These are phyloP conservation scores for Athelia sp. DNA, from an alignment of 1,284 basidiomycete genomes.

Conservation along the genomic window DNA sequence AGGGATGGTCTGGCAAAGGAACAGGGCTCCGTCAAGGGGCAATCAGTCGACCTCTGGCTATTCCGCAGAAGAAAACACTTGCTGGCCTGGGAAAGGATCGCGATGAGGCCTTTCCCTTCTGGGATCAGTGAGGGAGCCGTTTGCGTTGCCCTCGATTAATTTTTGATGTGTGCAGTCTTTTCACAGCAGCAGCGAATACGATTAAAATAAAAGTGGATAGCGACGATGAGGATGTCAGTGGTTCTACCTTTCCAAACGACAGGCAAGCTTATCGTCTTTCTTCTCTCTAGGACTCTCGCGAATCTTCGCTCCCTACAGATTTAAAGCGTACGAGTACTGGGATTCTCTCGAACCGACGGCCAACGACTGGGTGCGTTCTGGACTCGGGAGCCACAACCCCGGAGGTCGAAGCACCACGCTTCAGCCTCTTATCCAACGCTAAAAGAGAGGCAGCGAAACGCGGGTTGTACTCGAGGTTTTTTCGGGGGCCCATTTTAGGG, in stretches of 20 bases:
- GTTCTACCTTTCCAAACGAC: constrained; percentile 10
- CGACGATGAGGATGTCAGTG: constrained; percentile 42
- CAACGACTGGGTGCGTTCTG: constrained; percentile 43
- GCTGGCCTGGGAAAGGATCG: constrained; percentile 85
- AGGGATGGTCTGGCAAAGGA: constrained; percentile 87
- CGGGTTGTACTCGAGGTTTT: constrained; percentile 76
- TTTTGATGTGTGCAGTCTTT: constrained; percentile 48
- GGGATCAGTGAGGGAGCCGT: constrained; percentile 84
- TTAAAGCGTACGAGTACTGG: constrained; percentile 67
- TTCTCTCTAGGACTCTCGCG: constrained; percentile 20
- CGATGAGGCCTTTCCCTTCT: constrained; percentile 92
- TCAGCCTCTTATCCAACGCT: constrained; percentile 58
- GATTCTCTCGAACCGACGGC: constrained; percentile 70
- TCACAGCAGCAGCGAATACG: constrained; percentile 69
- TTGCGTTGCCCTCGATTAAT: constrained; percentile 1
- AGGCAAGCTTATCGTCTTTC: not conserved
- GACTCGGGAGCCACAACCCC: constrained; percentile 35
- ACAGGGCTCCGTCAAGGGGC: constrained; percentile 66
- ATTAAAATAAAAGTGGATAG: constrained; percentile 65
- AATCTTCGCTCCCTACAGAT: constrained; percentile 17
- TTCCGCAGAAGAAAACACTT: constrained; percentile 81
- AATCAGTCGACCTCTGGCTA: constrained; percentile 66
- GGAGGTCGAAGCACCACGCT: constrained; percentile 28
- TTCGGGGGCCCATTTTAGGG: constrained; percentile 64
- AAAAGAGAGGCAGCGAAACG: constrained; percentile 76